Conservation (phyloP, 2,329 filamentous ascomycete species). For the Emydomyces testavorans region DNA sequence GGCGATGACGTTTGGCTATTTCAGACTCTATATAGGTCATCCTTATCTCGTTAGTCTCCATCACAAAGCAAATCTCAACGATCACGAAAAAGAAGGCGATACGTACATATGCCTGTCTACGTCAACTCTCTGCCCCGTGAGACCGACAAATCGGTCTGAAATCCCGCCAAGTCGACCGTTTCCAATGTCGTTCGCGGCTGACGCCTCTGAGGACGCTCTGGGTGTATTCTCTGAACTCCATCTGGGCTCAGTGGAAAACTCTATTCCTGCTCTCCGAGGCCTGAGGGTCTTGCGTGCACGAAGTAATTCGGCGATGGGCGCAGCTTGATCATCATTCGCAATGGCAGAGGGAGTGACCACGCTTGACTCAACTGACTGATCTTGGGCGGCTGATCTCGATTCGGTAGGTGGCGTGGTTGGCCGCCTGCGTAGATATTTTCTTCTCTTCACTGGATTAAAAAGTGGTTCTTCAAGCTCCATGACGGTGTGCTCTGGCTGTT, state of each 20-base stretch:
- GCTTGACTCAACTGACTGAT: background rate
- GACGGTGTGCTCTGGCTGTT: background rate
- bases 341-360: background rate
- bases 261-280: slow-evolving; percentile 36
- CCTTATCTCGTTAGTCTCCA: slow-evolving; percentile 50
- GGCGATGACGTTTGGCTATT: slow-evolving; percentile 42
- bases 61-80: background rate
- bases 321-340: slow-evolving; percentile 14
- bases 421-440: slow-evolving; percentile 42
- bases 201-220: slow-evolving; percentile 20
- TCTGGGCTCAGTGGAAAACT: slow-evolving; percentile 32
- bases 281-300: slow-evolving; percentile 31
- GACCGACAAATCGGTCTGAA: slow-evolving; percentile 45
- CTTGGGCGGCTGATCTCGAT: background rate
- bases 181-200: slow-evolving; percentile 25
- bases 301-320: slow-evolving; percentile 25
- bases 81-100: slow-evolving; percentile 5
- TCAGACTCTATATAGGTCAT: slow-evolving; percentile 56
- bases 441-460: slow-evolving; percentile 41
- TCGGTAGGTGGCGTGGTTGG: slow-evolving; percentile 4
- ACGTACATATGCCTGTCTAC: slow-evolving; percentile 55
- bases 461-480: slow-evolving; percentile 24
- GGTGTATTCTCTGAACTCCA: slow-evolving; percentile 13
- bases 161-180: slow-evolving; percentile 32
- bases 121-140: slow-evolving; percentile 48